Conservation (phyloP, 306 rosid genomes). For the Cucurbita argyrosperma region DNA sequence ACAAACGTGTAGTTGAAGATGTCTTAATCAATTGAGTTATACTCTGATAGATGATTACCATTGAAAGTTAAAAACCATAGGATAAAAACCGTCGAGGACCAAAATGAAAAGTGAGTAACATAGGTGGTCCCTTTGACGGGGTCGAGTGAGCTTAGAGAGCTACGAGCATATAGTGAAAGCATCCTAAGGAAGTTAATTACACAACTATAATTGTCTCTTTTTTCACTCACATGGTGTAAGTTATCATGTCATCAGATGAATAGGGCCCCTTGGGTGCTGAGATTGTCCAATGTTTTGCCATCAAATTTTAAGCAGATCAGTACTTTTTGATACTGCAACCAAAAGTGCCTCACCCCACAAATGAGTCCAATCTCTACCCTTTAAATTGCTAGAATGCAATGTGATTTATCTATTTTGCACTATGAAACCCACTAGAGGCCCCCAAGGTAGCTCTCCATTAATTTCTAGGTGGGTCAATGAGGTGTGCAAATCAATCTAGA, state of each 20-base stretch:
- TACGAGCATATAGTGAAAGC: not conserved
- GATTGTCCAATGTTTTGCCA: not conserved
- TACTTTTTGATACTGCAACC: not conserved
- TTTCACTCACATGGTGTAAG: not conserved
- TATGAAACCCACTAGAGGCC: not conserved
- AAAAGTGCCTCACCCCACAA: not conserved
- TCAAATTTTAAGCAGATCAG: conserved; percentile 5
- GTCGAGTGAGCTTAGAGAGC: not conserved
- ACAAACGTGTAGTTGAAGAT: not conserved
- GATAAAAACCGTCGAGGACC: not conserved
- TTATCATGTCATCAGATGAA: not conserved
- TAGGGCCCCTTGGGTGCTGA: not conserved
- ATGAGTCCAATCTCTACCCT: not conserved
- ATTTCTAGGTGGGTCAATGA: not conserved
- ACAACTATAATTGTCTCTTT: not conserved
- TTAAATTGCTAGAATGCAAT: not conserved
- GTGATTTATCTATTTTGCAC: not conserved
- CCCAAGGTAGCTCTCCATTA: not conserved
- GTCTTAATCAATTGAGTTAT: not conserved
- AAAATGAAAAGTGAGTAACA: not conserved
- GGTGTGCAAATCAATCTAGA: not conserved
- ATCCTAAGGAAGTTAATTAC: not conserved
- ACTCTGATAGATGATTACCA: not conserved
- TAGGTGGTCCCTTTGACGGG: not conserved
- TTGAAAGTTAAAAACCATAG: not conserved